Percentiles rank a stretch among this genome's conserved stretches.
Evolutionary conservation across 305 asterid genomes (phyloP).

Genomic region (Fraxinus paxiana): DNA sequence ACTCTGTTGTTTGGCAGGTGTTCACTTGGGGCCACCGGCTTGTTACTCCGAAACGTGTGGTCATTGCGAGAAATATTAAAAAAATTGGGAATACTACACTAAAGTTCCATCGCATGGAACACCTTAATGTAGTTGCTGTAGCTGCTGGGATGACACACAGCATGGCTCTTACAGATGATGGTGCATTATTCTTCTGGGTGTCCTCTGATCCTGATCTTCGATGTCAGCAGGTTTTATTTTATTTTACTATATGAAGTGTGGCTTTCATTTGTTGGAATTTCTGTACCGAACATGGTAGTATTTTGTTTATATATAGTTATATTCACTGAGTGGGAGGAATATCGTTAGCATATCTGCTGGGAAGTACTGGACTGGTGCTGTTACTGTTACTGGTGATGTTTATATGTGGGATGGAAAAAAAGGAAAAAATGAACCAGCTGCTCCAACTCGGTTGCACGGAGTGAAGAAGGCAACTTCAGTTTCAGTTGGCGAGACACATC

Average conservation of each 20-base stretch:
- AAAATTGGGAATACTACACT: constrained; percentile 59
- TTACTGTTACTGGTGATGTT: constrained; percentile 74
- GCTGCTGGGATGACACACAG: constrained; percentile 93
- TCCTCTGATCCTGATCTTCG: constrained; percentile 76
- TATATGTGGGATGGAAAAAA: constrained; percentile 89
- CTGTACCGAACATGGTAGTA: neutral
- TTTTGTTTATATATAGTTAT: constrained; percentile 41
- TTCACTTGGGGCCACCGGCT: constrained; percentile 98
- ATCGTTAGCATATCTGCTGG: constrained; percentile 77
- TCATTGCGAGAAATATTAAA: constrained; percentile 56
- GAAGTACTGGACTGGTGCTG: constrained; percentile 93
- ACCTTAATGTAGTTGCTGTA: constrained; percentile 66
- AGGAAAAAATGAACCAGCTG: constrained; percentile 54
- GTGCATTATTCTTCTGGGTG: constrained; percentile 84
- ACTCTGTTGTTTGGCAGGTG: constrained; percentile 47
- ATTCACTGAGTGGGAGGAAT: constrained; percentile 63
- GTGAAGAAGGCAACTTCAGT: constrained; percentile 85
- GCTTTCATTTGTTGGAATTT: constrained; percentile 2
- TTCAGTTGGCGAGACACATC: constrained; percentile 94
- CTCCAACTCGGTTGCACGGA: constrained; percentile 70
- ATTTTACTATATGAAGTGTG: neutral
- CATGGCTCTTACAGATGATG: constrained; percentile 84
- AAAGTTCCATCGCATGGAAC: constrained; percentile 77
- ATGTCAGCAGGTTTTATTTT: constrained; percentile 68
- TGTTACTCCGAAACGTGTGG: constrained; percentile 83